Base-by-base conservation (phyloP, 805 yeast species). In the Dipodascus geniculatus region DNA sequence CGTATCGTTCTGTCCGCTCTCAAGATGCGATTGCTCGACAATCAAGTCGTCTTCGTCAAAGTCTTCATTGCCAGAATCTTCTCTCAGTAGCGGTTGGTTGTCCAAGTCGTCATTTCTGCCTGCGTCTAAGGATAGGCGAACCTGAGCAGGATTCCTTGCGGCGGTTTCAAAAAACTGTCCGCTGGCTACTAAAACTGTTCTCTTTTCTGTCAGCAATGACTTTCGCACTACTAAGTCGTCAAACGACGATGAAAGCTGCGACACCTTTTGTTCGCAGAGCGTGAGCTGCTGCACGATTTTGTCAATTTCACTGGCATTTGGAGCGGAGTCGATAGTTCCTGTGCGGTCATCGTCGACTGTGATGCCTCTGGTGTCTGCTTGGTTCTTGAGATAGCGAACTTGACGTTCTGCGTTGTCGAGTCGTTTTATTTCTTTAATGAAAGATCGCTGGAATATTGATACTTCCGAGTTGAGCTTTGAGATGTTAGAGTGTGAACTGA, bases 401-500 rank as follows among this genome's bases (percentile, higher is more conserved):
- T 90, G 96, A 58, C 96, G 79, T 65, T 87, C 89, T 8, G 83
- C 78, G 61, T 85, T 83, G 67, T 90, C 98, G 53, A 88, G 74
- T 52, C 79, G 77, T 61, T 96, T 80, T 53, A 88, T 78, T 63
- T 93, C 98, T 62, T 81, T 81, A 55, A 91, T 96, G 68, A 85
- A 93, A 0, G 90, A 76, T 59, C 98, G 78, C 68, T 89, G 96
- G 70, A 93, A 93, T 19, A 87, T 78, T 59, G 81, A 82, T 44
- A 86, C 83, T 54, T 80, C 79, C 50, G 80, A 73, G 68, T 93
- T 93, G 71, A 87, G 74, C 57, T 55, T 4, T n/a, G 16, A 20
- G 6, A 24, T 51, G 22, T 20, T n/a, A 22, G 52, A n/a, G 11
- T 20, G 38, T 51, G 4, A 6, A 28, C 48, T 28, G 6, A 38